Conservation (phyloP, 805 yeast genomes). For the Lachancea sp. region DNA sequence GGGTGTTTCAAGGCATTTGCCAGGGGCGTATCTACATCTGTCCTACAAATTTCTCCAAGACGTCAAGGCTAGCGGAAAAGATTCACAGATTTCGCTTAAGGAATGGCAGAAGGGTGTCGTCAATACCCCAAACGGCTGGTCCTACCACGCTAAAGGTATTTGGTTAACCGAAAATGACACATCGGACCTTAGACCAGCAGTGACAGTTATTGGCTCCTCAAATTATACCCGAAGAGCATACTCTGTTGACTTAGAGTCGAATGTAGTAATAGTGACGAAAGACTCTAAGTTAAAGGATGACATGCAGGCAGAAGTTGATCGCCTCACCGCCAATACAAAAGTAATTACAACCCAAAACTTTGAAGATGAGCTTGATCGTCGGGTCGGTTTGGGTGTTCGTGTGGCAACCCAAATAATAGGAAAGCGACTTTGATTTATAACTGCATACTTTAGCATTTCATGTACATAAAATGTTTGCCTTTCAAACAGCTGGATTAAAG, state of each 20-base stretch:
- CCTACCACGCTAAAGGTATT: conserved; percentile 94
- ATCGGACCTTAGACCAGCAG: conserved; percentile 50
- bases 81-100: conserved; percentile 44
- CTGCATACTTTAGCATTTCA: neutral
- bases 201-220: conserved; percentile 86
- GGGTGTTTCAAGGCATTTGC: conserved; percentile 76
- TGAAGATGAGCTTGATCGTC: conserved; percentile 50
- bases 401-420: conserved; percentile 61
- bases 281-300: conserved; percentile 50
- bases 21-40: conserved; percentile 77
- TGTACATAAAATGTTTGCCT: neutral
- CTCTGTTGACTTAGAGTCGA: conserved; percentile 79
- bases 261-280: conserved; percentile 70
- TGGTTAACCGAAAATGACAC: conserved; percentile 53
- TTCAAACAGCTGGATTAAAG: neutral
- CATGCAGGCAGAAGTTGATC: conserved; percentile 58
- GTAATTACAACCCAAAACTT: conserved; percentile 57
- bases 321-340: conserved; percentile 49
- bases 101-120: conserved; percentile 91
- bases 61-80: conserved; percentile 38
- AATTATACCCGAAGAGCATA: conserved; percentile 91
- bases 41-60: conserved; percentile 61
- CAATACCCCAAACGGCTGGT: conserved; percentile 83
- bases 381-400: conserved; percentile 56
- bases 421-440: conserved; percentile 38